Conservation (phyloP, 768 basidiomycete species). For the Rhodotorula taiwanensis region DNA sequence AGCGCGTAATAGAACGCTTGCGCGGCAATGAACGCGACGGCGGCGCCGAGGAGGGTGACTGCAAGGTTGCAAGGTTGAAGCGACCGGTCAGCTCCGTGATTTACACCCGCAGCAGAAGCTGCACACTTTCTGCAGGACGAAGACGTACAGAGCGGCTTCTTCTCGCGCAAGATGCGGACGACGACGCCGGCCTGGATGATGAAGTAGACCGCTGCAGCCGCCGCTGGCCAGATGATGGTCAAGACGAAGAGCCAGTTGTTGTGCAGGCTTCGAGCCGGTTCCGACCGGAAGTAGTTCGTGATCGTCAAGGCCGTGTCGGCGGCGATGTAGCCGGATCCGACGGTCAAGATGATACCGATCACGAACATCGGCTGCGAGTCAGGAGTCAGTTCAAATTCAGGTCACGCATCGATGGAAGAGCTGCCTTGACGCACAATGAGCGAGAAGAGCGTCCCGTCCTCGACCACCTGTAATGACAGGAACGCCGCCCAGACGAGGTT, state of each 20-base stretch:
- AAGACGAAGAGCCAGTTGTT: constrained; percentile 75
- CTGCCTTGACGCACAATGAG: constrained; percentile 9
- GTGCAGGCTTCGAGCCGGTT: constrained; percentile 54
- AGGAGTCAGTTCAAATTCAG: background rate
- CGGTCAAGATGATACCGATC: constrained; percentile 51
- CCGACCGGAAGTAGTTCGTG: constrained; percentile 54
- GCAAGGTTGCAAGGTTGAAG: background rate
- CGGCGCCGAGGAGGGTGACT: constrained; percentile 66
- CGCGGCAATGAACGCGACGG: constrained; percentile 66
- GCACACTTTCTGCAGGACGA: no score
- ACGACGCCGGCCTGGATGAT: constrained; percentile 74
- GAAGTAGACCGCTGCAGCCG: constrained; percentile 62
- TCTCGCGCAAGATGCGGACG: constrained; percentile 65
- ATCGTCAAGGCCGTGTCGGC: constrained; percentile 71
- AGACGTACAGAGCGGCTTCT: constrained; percentile 59
- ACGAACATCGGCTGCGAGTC: constrained; percentile 14
- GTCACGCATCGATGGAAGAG: background rate
- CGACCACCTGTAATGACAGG: constrained; percentile 62
- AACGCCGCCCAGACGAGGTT: constrained; percentile 39
- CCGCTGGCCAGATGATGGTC: constrained; percentile 69
- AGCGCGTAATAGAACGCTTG: constrained; percentile 81
- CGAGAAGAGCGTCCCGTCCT: constrained; percentile 68
- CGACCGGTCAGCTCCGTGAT: background rate
- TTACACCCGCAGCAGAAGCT: background rate
- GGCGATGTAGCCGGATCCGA: constrained; percentile 69